Percentiles rank a stretch among this genome's conserved stretches.
Evolutionary conservation across 192 early-diverging fungal genomes (phyloP).

Genomic region (Entrophospora sp.): DNA sequence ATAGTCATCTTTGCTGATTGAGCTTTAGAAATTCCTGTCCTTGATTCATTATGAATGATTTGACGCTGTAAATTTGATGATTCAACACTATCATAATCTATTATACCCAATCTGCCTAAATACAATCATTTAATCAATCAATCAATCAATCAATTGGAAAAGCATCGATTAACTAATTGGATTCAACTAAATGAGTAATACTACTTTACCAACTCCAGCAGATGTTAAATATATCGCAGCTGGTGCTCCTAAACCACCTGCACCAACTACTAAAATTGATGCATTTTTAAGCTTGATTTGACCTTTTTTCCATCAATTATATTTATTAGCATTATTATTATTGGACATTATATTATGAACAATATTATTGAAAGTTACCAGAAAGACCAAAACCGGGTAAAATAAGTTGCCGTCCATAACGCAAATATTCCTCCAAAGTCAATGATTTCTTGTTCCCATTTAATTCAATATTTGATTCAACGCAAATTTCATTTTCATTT

Average conservation of each 20-base stretch:
- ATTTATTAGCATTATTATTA: too few species aligned
- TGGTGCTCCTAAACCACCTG: slow-evolving; percentile 92
- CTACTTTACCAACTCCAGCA: slow-evolving; percentile 65
- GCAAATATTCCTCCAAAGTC: slow-evolving; percentile 52
- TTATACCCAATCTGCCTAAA: slow-evolving; percentile 61
- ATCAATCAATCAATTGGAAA: too few species aligned
- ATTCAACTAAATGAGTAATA: background rate
- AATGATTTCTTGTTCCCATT: background rate
- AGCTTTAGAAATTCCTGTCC: slow-evolving; percentile 62
- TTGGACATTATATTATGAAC: too few species aligned
- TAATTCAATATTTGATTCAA: too few species aligned
- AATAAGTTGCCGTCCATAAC: slow-evolving; percentile 83
- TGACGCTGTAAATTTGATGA: slow-evolving; percentile 90
- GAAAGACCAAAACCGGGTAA: slow-evolving; percentile 64
- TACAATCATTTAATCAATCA: too few species aligned
- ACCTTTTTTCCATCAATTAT: slow-evolving; percentile 31
- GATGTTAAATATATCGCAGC: slow-evolving; percentile 81
- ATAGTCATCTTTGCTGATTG: slow-evolving; percentile 60
- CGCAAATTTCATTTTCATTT: too few species aligned
- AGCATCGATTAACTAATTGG: background rate
- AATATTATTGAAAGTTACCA: slow-evolving; percentile 33
- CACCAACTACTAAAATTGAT: slow-evolving; percentile 78
- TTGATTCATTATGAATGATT: slow-evolving; percentile 77
- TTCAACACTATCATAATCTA: slow-evolving; percentile 90
- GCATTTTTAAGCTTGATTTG: slow-evolving; percentile 68